Percentiles rank a stretch among this genome's conserved stretches.
phyloP scores from a whole-genome alignment of 768 basidiomycete genomes.

The Suillus brevipes region DNA sequence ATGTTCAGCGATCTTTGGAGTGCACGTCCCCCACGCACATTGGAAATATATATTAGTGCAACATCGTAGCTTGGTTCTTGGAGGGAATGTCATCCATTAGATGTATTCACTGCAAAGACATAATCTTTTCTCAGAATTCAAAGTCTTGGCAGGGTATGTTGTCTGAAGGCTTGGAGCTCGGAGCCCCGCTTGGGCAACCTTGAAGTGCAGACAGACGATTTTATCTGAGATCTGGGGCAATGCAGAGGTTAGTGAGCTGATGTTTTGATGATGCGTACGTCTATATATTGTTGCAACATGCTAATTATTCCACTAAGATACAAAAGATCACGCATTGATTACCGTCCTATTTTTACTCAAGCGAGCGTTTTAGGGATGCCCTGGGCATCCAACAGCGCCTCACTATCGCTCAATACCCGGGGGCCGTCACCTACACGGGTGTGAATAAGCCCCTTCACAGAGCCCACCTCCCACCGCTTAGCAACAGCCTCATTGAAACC shows the following conservation, averaged over 20 bases:
- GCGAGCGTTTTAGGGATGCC: slow-evolving; percentile 67
- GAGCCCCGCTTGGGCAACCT: background rate
- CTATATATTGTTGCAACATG: background rate
- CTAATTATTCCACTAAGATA: background rate
- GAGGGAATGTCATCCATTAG: background rate
- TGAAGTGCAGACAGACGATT: background rate
- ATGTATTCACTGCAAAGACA: background rate
- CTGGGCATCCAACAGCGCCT: slow-evolving; percentile 62
- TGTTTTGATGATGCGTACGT: background rate
- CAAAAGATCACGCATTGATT: background rate
- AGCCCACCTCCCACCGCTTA: slow-evolving; percentile 68
- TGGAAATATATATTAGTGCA: background rate
- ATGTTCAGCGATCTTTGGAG: background rate
- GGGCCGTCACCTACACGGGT: slow-evolving; percentile 94
- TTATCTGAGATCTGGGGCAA: background rate
- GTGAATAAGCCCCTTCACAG: slow-evolving; percentile 89
- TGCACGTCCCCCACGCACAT: background rate
- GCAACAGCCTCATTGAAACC: slow-evolving; percentile 83
- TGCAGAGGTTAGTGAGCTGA: background rate
- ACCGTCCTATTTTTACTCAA: slow-evolving; percentile 15
- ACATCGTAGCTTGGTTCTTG: background rate
- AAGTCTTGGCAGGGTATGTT: background rate
- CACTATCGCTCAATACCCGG: slow-evolving; percentile 58
- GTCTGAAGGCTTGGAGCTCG: background rate
- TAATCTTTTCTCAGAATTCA: background rate